These are phyloP conservation scores for Xylariales sp. DNA, from an alignment of 2,329 filamentous ascomycete species.

Conservation along the genomic window DNA sequence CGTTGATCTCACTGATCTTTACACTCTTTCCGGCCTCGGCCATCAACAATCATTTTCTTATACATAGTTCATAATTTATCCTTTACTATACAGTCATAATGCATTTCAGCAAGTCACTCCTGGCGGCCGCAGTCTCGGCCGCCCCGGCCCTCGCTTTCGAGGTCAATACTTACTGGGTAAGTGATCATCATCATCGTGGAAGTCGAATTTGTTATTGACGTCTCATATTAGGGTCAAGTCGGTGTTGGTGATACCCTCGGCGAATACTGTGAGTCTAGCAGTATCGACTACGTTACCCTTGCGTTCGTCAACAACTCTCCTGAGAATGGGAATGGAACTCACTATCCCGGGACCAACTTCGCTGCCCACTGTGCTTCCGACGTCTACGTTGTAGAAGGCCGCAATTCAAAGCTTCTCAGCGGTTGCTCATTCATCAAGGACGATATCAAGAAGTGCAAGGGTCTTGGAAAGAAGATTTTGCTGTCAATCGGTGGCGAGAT, in stretches of 20 bases:
- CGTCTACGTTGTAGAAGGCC: constrained; percentile 23
- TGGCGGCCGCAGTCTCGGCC: constrained; percentile 18
- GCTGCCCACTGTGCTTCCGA: constrained; percentile 30
- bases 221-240: constrained; percentile 13
- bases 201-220: background rate
- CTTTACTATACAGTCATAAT: constrained; percentile 14
- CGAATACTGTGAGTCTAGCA: constrained; percentile 27
- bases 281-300: constrained; percentile 35
- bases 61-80: constrained; percentile 9
- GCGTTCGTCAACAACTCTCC: constrained; percentile 35
- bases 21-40: constrained; percentile 21
- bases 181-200: background rate
- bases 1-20: constrained; percentile 17
- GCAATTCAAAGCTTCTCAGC: constrained; percentile 19
- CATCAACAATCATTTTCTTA: constrained; percentile 18
- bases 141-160: constrained; percentile 16
- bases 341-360: constrained; percentile 35
- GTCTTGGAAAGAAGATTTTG: constrained; percentile 56
- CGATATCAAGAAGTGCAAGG: constrained; percentile 45
- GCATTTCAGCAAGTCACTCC: constrained; percentile 17
- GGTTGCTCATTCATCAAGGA: constrained; percentile 10
- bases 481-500: constrained; percentile 56
- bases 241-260: constrained; percentile 16
- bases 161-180: constrained; percentile 23
- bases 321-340: constrained; percentile 27